These are phyloP conservation scores for Ustilago sp. DNA, from an alignment of 1,284 basidiomycete species.

Conservation along the genomic window DNA sequence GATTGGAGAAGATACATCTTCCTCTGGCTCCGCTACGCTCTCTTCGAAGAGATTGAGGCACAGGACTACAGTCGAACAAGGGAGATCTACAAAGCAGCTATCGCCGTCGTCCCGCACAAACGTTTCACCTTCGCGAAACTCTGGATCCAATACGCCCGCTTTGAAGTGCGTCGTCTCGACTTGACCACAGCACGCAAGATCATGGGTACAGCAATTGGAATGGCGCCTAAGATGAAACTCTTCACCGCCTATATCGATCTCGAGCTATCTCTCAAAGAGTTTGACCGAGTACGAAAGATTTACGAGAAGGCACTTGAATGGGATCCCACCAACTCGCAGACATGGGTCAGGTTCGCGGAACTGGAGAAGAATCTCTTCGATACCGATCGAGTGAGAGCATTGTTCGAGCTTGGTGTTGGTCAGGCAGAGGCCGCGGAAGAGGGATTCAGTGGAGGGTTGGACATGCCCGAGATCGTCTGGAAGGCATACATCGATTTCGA, in stretches of 20 bases:
- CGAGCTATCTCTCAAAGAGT: constrained; percentile 75
- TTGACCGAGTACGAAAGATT: constrained; percentile 89
- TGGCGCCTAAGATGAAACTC: constrained; percentile 87
- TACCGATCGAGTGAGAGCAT: constrained; percentile 87
- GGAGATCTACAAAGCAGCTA: constrained; percentile 91
- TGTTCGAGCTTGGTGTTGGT: constrained; percentile 93
- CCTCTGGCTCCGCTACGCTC: constrained; percentile 93
- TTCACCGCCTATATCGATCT: constrained; percentile 66
- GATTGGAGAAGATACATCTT: constrained; percentile 88
- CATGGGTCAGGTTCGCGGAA: constrained; percentile 96
- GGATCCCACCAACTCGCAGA: constrained; percentile 64
- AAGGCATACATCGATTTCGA: constrained; percentile 95
- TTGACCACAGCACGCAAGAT: constrained; percentile 87
- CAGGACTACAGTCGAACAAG: constrained; percentile 87
- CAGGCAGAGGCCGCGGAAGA: constrained; percentile 72
- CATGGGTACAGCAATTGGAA: constrained; percentile 89
- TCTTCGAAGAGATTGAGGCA: constrained; percentile 96
- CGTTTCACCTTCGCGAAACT: constrained; percentile 94
- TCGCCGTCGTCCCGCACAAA: constrained; percentile 91
- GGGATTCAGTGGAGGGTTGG: constrained; percentile 75
- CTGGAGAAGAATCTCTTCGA: constrained; percentile 93
- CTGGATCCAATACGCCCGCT: constrained; percentile 83
- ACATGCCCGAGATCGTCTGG: constrained; percentile 92
- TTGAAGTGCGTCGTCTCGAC: constrained; percentile 88
- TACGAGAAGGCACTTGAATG: constrained; percentile 87